A percentile compares a stretch with the other conserved stretches of the same genome.
These are phyloP conservation scores for Pythium apleroticum DNA, from an alignment of 352 stramenopile genomes.

Conservation along the genomic window DNA sequence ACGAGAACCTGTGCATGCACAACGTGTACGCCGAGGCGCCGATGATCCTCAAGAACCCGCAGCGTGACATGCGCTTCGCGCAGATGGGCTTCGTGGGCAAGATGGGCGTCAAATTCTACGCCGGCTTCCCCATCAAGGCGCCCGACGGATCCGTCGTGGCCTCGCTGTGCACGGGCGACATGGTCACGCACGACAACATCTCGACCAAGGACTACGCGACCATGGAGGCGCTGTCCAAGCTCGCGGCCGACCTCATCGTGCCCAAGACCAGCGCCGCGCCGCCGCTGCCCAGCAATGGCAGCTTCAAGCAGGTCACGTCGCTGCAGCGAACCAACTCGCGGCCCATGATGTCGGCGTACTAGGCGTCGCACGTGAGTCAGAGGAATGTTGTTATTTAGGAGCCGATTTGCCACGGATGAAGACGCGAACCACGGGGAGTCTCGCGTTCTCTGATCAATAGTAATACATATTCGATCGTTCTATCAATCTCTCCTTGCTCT, in stretches of 20 bases:
- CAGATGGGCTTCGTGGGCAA: constrained; percentile 49
- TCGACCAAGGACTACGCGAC: constrained; percentile 72
- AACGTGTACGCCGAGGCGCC: constrained; percentile 59
- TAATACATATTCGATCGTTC: too few relatives aligned
- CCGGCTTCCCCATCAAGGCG: constrained; percentile 51
- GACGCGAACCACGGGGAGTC: background rate
- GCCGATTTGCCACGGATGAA: background rate
- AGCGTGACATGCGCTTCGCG: constrained; percentile 61
- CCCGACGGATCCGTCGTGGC: constrained; percentile 50
- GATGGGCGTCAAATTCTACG: constrained; percentile 62
- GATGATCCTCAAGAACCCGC: constrained; percentile 62
- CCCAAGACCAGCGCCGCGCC: background rate
- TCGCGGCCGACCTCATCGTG: constrained; percentile 45
- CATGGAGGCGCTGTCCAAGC: constrained; percentile 60
- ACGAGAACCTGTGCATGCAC: constrained; percentile 63
- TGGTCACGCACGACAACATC: constrained; percentile 51
- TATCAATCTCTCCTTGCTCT: too few relatives aligned
- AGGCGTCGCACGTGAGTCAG: background rate
- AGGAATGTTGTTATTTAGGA: background rate
- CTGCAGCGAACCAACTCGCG: background rate
- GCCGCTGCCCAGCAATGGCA: background rate
- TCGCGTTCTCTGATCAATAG: background rate
- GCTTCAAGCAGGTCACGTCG: background rate
- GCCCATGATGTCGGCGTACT: background rate
- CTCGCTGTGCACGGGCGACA: constrained; percentile 44